Evolutionary conservation across 169 alveolate genomes (phyloP), one percentile per base, ranked within the genome.

Genomic region (Toxoplasma gondii): DNA sequence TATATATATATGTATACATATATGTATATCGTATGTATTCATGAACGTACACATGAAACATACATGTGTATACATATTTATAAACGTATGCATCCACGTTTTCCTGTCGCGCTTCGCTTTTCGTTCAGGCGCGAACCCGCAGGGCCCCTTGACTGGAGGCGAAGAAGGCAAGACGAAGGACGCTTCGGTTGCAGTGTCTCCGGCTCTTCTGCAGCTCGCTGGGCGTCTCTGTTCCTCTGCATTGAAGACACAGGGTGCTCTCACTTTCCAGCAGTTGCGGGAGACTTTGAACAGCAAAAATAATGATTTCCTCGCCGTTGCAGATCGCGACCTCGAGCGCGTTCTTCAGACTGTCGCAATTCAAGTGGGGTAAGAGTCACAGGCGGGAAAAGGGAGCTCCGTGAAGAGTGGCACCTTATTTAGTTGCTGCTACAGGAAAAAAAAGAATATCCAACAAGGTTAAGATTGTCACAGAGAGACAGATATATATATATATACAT

Each of bases 171-270:
- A 39, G 34, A 49, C 34, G 74, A 64, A 64, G 74, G 74, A 16
- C 74, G 90, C 90, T 1, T 4, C 58, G 12, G 58, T 12, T 49
- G 69, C 64, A 19, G 90, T 82, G 54, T 82, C 90, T 9, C 67
- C 90, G 1, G 90, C 90, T 29, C 64, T 82, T 64, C 90, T 82
- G 17, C 90, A 82, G 90, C 90, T 82, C 69, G 90, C 90, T 10
- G 67, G 90, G n/a, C 90, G 90, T 43, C 69, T 82, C 67, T 82
- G 90, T 27, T 41, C 90, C 41, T 38, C 90, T 29, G 58, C 67
- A 17, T 49, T 82, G 38, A 24, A 39, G 39, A 2, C 67, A 16
- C 67, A 82, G 12, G 90, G 90, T 38, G 90, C 90, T 0, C 53
- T 39, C n/a, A 82, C 90, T 7, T 44, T 43, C 64, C 17, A 39